Percentiles rank a stretch among this genome's conserved stretches.
Evolutionary conservation across 345 rosid species (phyloP).

Genomic region (Eucalyptus sideroxylon): DNA sequence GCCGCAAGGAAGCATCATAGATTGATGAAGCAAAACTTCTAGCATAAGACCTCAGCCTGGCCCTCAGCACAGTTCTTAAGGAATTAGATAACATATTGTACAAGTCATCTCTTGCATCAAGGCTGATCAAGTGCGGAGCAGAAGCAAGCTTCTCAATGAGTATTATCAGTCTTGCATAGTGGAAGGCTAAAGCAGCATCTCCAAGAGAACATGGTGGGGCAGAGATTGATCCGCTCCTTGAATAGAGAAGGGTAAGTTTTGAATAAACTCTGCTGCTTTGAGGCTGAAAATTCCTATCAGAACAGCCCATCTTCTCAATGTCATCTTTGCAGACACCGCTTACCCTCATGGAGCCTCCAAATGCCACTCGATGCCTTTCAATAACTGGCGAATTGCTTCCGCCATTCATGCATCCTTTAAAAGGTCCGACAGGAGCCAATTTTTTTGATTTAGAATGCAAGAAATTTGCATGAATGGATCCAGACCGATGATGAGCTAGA

Average conservation of each 20-base stretch:
- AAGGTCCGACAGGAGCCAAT: slow-evolving; percentile 15
- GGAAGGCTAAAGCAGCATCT: slow-evolving; percentile 46
- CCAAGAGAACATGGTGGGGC: slow-evolving; percentile 47
- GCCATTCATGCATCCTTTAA: slow-evolving; percentile 27
- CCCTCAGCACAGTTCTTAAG: slow-evolving; percentile 22
- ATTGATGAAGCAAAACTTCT: slow-evolving; percentile 15
- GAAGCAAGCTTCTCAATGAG: slow-evolving; percentile 40
- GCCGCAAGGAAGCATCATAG: slow-evolving; percentile 28
- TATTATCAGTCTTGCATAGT: slow-evolving; percentile 42
- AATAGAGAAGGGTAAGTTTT: slow-evolving; percentile 16
- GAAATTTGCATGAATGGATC: neutral
- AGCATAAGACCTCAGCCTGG: slow-evolving; percentile 19
- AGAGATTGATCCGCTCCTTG: slow-evolving; percentile 13
- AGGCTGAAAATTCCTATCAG: neutral
- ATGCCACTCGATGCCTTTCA: slow-evolving; percentile 6
- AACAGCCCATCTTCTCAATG: neutral
- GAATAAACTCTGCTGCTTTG: slow-evolving; percentile 8
- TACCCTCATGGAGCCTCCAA: slow-evolving; percentile 25
- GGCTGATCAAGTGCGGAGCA: slow-evolving; percentile 32
- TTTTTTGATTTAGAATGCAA: slow-evolving; percentile 13
- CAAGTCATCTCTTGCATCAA: slow-evolving; percentile 34
- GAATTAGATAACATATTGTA: slow-evolving; percentile 41
- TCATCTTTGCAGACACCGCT: neutral
- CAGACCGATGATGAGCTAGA: neutral
- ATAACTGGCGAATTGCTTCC: slow-evolving; percentile 18